phyloP scores from a whole-genome alignment of 331 rosid genomes.

The Acacia concinna region DNA sequence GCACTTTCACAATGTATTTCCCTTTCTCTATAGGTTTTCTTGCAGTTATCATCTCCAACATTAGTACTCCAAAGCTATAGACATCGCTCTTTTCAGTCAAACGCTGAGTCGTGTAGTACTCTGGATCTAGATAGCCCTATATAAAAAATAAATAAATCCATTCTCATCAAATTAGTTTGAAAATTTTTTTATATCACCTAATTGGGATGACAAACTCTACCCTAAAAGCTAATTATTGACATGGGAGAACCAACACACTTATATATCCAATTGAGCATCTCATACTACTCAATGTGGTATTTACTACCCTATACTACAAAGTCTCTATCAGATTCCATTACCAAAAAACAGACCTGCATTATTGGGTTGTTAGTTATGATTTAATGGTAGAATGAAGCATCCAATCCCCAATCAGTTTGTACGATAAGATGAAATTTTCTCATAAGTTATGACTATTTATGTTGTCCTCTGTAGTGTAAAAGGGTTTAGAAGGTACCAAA shows the following conservation, averaged over 20 bases:
- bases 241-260: neutral
- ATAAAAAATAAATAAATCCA: slow-evolving; percentile 20
- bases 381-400: neutral
- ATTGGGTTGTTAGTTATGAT: neutral
- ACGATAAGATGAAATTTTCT: neutral
- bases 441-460: neutral
- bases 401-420: neutral
- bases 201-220: too few relatives aligned
- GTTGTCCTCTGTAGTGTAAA: neutral
- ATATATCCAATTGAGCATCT: neutral
- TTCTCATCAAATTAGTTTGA: neutral
- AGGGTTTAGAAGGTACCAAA: slow-evolving; percentile 9
- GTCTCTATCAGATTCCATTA: neutral
- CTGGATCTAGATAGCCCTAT: slow-evolving; percentile 82
- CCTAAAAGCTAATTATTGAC: too few relatives aligned
- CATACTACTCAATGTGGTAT: neutral
- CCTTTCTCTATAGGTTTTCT: slow-evolving; percentile 68
- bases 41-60: slow-evolving; percentile 71
- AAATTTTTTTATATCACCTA: too few relatives aligned
- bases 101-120: slow-evolving; percentile 64
- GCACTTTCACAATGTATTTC: slow-evolving; percentile 60
- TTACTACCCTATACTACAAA: too few relatives aligned
- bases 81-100: slow-evolving; percentile 77
- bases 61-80: slow-evolving; percentile 67
- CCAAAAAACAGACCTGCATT: neutral